These are phyloP conservation scores for Durotheca rogersii DNA, from an alignment of 495 filamentous ascomycete species.

Conservation along the genomic window DNA sequence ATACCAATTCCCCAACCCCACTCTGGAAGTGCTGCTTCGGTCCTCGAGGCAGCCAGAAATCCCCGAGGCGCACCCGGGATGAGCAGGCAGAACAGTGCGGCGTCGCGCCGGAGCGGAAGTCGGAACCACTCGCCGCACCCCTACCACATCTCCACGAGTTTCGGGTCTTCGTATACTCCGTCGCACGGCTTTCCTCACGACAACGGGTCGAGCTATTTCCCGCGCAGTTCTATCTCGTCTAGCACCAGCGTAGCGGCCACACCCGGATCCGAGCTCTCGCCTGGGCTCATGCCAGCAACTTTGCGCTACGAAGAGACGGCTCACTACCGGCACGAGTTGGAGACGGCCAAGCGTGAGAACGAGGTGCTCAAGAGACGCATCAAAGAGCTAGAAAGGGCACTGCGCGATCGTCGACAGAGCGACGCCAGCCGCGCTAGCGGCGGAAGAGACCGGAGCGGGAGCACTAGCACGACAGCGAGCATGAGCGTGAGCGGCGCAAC, in stretches of 20 bases:
- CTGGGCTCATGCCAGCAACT: constrained; percentile 52
- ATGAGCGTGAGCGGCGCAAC: constrained; percentile 32
- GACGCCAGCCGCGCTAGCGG: constrained; percentile 39
- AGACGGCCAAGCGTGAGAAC: constrained; percentile 76
- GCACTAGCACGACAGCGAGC: constrained; percentile 34
- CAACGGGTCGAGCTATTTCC: constrained; percentile 41
- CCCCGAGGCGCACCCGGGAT: constrained; percentile 38
- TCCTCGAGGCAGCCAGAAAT: constrained; percentile 36
- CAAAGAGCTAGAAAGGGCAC: constrained; percentile 65
- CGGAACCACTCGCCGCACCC: constrained; percentile 45
- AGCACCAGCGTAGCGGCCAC: constrained; percentile 37
- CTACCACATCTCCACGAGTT: constrained; percentile 15
- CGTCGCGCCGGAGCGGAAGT: constrained; percentile 44
- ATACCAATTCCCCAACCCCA: constrained; percentile 32
- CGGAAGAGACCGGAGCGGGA: constrained; percentile 46
- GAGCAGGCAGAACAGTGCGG: constrained; percentile 46
- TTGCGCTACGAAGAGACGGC: constrained; percentile 70
- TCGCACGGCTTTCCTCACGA: constrained; percentile 24
- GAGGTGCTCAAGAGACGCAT: constrained; percentile 71
- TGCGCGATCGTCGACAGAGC: constrained; percentile 49
- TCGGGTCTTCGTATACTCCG: constrained; percentile 29
- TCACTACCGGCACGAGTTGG: constrained; percentile 68
- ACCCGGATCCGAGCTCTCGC: constrained; percentile 43
- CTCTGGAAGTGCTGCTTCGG: constrained; percentile 30
- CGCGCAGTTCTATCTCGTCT: constrained; percentile 22